phyloP scores from a whole-genome alignment of 2,329 filamentous ascomycete species.

The Didymosphaeria variabile region DNA sequence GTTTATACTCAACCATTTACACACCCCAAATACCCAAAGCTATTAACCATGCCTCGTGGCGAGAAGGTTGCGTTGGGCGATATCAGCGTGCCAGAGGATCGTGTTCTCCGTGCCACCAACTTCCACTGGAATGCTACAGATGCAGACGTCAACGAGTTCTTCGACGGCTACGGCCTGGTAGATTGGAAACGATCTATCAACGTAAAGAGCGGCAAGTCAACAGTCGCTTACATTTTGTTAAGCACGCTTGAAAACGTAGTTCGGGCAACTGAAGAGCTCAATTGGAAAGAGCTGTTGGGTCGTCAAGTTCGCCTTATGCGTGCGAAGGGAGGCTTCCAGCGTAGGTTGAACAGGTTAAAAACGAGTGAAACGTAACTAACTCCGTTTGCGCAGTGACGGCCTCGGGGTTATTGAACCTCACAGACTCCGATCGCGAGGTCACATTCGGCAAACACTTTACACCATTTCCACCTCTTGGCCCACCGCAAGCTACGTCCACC shows the following conservation, averaged over 20 bases:
- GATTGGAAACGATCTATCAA: conserved; percentile 12
- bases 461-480: neutral
- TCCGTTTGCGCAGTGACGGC: neutral
- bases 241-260: conserved; percentile 4
- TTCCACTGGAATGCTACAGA: conserved; percentile 8
- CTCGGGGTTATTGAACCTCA: neutral
- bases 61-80: conserved; percentile 9
- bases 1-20: neutral
- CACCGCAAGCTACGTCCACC: neutral
- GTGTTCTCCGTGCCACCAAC: conserved; percentile 12
- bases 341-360: neutral
- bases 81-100: conserved; percentile 6
- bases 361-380: neutral
- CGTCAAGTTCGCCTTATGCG: conserved; percentile 10
- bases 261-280: conserved; percentile 3
- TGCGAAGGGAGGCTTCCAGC: conserved; percentile 9
- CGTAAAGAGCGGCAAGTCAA: conserved; percentile 2
- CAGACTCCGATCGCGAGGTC: neutral
- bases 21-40: neutral
- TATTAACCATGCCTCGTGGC: conserved; percentile 10
- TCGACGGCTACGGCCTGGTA: conserved; percentile 7
- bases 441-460: neutral
- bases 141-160: conserved; percentile 3
- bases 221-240: conserved; percentile 9
- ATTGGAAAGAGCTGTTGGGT: conserved; percentile 9